Evolutionary conservation across 257 asterid genomes (phyloP).

Genomic region (Ajuga chamaepitys): DNA sequence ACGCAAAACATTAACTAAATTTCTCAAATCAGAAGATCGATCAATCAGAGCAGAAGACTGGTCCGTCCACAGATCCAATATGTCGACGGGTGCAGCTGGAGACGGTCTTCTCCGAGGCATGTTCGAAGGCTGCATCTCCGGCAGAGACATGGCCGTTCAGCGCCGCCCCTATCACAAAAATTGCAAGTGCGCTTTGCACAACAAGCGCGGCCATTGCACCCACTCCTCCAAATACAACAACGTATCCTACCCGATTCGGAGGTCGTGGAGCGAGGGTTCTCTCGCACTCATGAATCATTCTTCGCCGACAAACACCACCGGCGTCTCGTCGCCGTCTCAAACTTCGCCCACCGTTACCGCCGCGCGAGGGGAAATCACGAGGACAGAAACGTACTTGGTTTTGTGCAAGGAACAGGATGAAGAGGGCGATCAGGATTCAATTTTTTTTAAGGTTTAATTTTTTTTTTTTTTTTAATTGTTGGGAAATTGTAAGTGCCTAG

Average conservation of each 20-base stretch:
- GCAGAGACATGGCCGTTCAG: slow-evolving; percentile 22
- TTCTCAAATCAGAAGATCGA: not conserved
- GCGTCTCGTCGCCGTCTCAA: slow-evolving; percentile 9
- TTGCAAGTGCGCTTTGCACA: slow-evolving; percentile 41
- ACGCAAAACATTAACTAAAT: not conserved
- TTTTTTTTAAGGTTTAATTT: not conserved
- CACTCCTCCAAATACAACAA: slow-evolving; percentile 5
- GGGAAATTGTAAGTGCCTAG: not conserved
- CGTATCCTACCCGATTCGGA: slow-evolving; percentile 39
- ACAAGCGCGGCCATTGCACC: slow-evolving; percentile 22
- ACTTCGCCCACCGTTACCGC: slow-evolving; percentile 8
- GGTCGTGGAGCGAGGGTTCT: slow-evolving; percentile 62
- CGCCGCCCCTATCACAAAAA: slow-evolving; percentile 47
- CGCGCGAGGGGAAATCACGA: slow-evolving; percentile 6
- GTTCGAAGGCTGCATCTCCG: slow-evolving; percentile 43
- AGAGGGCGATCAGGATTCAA: slow-evolving; percentile 1
- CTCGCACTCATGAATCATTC: slow-evolving; percentile 28
- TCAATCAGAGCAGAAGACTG: not conserved
- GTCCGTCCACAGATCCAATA: not conserved
- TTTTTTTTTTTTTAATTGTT: not conserved
- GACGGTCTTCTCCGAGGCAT: slow-evolving; percentile 42
- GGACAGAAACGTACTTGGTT: slow-evolving; percentile 23
- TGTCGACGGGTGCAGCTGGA: slow-evolving; percentile 53
- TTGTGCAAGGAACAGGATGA: slow-evolving; percentile 22
- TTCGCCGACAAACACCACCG: slow-evolving; percentile 6